Evolutionary conservation across 225 moss, liverwort and hornwort species (phyloP), one percentile per base, ranked within the genome.

Genomic region (Neckera pumila): DNA sequence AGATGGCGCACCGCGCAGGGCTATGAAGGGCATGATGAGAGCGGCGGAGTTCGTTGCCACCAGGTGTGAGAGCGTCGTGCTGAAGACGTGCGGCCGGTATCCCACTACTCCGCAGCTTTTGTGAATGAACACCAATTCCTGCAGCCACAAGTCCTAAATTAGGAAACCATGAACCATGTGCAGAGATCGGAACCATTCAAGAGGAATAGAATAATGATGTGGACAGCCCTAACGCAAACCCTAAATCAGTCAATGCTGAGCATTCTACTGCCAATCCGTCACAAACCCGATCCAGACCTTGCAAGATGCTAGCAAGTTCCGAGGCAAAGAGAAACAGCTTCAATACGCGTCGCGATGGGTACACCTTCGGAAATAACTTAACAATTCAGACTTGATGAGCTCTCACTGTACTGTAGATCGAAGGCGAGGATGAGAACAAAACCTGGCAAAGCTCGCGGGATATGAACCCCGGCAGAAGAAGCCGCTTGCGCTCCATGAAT

Each of bases 101-200:
- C 98, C 97, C 79, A 97, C 93, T 40, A 96, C 98, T 80, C 95
- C 95, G 89, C 96, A 96, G 89, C 95, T 96, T 79, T 90, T 98
- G 91, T 98, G 98, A 75, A 98, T 95, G 76, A 95, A 98, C 60
- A 92, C 91, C 76, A 98, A 92, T 87, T 97, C 96, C 98, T 98
- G 91, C 87, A 85, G 67, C 66, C 81, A 57, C 79, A 66, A 81
- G 19, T 80, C 59, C 70, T 21, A n/a, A 81, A 89, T 23, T 43
- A 56, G 40, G 47, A 80, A 40, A 85, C 53, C n/a, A 57, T 22
- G 57, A 86, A 57, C 45, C 58, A 73, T 66, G 74, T 42, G 60
- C 67, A 66, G 80, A 76, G 67, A 81, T 64, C n/a, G 9, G 23
- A 70, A 76, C 33, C 54, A 92, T 34, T 71, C 33, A 30, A 18